Base-by-base conservation (phyloP, 2,329 filamentous ascomycete genomes). In the Tolypocladium pustulatum region DNA sequence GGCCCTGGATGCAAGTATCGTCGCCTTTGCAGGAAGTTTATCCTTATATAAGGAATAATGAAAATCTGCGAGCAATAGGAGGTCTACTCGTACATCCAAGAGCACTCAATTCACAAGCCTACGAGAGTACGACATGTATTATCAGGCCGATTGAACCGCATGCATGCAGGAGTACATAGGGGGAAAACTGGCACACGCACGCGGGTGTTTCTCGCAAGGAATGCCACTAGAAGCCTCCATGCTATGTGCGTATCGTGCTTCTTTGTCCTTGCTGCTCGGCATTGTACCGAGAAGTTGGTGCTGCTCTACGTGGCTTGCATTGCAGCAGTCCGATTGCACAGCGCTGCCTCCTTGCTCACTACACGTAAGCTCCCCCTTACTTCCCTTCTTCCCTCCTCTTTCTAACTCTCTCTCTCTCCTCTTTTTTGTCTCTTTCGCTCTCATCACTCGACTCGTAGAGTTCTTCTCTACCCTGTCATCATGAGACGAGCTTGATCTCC, bases 281-380 rank as follows among this genome's bases (percentile, higher is more conserved):
- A 54, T 32, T n/a, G 36, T 46, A n/a, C 57, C 57, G 57, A 58
- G 32, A 34, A 34, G 41, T 37, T 27, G 57, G 32, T 49, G 54
- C 54, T 37, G 41, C 46, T 56, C 43, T 30, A 59, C 57, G 53
- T 56, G 57, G 57, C 57, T 53, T 56, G 53, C 57, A 53, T 58
- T 58, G 53, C 57, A 59, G 57, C 41, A 51, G 53, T 52, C 54
- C 41, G 54, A 55, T 32, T 37, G 40, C 57, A 49, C 57, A 30
- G 37, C 30, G 20, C 49, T 22, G 49, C 27, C 49, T 34, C 49
- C 25, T 34, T n/a, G 49, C 30, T 52, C 30, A 2, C 20, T n/a
- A 12, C 30, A n/a, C 10, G 30, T 22, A 52, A 13, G 49, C 22
- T 56, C n/a, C 54, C 38, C 40, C 30, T 37, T 25, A 9, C 25